Evolutionary conservation across 208 protist species (phyloP).

Genomic region (Tetramitus jugosus): DNA sequence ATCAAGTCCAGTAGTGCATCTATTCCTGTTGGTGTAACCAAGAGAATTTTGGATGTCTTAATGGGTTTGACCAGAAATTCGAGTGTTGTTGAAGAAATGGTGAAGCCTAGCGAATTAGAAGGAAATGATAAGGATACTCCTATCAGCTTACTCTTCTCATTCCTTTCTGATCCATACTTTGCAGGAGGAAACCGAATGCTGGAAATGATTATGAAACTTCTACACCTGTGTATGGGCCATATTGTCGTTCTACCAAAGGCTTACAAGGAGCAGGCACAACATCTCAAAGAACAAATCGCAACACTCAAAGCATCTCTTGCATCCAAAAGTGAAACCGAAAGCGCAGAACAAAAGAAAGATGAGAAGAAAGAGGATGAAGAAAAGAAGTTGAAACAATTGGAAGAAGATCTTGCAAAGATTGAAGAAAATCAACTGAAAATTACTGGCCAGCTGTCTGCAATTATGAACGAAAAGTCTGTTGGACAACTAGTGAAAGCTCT

Average conservation of each 20-base stretch:
- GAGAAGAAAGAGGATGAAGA: background rate
- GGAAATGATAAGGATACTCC: background rate
- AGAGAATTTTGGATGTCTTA: background rate
- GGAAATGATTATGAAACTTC: background rate
- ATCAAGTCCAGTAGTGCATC: background rate
- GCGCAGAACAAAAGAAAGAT: background rate
- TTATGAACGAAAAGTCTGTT: background rate
- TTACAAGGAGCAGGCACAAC: too few relatives aligned
- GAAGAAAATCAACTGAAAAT: background rate
- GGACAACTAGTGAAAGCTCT: background rate
- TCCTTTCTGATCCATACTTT: background rate
- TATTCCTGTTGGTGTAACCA: background rate
- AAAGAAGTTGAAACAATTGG: background rate
- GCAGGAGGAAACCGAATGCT: background rate
- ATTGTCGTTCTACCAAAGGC: too few relatives aligned
- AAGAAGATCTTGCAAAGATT: background rate
- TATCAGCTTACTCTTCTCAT: background rate
- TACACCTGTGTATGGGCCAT: background rate
- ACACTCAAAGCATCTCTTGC: too few relatives aligned
- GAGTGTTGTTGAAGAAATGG: background rate
- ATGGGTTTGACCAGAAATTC: background rate
- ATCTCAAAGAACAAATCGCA: too few relatives aligned
- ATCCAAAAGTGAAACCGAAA: background rate
- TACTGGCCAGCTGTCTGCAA: background rate
- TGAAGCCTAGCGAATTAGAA: background rate